Evolutionary conservation across 2,329 filamentous ascomycete genomes (phyloP).

Genomic region (Sclerotinia subarctica): DNA sequence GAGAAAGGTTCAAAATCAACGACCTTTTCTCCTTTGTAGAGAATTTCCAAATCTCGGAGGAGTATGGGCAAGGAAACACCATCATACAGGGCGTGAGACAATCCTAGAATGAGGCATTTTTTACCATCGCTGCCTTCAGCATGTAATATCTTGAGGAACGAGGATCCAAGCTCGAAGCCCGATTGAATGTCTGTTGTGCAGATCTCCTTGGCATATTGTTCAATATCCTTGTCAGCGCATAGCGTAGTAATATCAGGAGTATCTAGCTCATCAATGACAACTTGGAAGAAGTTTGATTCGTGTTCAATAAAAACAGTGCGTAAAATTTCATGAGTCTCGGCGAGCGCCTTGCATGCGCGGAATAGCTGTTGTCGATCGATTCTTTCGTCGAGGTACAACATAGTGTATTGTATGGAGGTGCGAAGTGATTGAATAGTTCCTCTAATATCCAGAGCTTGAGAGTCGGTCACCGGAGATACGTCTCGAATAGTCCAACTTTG

Average conservation of each 20-base stretch:
- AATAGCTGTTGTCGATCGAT: conserved; percentile 36
- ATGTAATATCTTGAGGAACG: conserved; percentile 39
- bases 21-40: conserved; percentile 40
- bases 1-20: conserved; percentile 41
- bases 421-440: conserved; percentile 36
- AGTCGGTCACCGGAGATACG: conserved; percentile 41
- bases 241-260: conserved; percentile 33
- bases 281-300: conserved; percentile 39
- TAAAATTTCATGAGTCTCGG: conserved; percentile 41
- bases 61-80: conserved; percentile 54
- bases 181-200: conserved; percentile 40
- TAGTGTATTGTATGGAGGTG: conserved; percentile 42
- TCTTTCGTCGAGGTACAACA: conserved; percentile 37
- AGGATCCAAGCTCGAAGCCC: conserved; percentile 41
- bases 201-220: conserved; percentile 36
- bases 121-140: conserved; percentile 30
- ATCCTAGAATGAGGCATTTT: conserved; percentile 42
- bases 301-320: conserved; percentile 42
- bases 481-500: conserved; percentile 41
- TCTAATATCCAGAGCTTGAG: conserved; percentile 43
- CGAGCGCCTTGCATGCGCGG: conserved; percentile 33
- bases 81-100: conserved; percentile 60
- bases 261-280: conserved; percentile 39
- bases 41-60: conserved; percentile 26
- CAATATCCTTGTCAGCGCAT: conserved; percentile 36